A percentile compares a stretch with the other conserved stretches of the same genome.
Evolutionary conservation across 805 yeast species (phyloP).

Genomic region (Candida sanyiensis): DNA sequence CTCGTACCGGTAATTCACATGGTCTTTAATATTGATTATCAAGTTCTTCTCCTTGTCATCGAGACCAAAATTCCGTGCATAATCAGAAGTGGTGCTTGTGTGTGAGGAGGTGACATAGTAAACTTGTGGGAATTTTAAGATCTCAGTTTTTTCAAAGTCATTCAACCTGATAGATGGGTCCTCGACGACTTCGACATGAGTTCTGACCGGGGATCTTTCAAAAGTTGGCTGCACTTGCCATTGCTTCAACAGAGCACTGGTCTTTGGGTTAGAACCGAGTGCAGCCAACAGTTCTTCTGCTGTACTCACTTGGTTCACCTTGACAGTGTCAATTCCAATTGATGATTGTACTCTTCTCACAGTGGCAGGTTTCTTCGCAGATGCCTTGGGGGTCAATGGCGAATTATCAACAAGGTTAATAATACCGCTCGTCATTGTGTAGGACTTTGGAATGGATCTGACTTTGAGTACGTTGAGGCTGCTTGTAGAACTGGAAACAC

Average conservation of each 20-base stretch:
- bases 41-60: slow-evolving; percentile 69
- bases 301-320: slow-evolving; percentile 11
- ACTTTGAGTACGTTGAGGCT: slow-evolving; percentile 14
- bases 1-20: slow-evolving; percentile 69
- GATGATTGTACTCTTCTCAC: not conserved
- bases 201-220: not conserved
- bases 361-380: not conserved
- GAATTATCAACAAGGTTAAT: slow-evolving; percentile 11
- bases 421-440: slow-evolving; percentile 16
- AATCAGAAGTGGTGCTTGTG: slow-evolving; percentile 6
- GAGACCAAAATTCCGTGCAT: slow-evolving; percentile 43
- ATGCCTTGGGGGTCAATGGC: not conserved
- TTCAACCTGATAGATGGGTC: slow-evolving; percentile 29
- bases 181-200: slow-evolving; percentile 7
- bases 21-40: slow-evolving; percentile 52
- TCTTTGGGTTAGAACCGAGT: slow-evolving; percentile 13
- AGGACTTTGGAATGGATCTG: slow-evolving; percentile 18
- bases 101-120: slow-evolving; percentile 42
- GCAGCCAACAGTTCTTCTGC: slow-evolving; percentile 7
- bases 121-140: slow-evolving; percentile 42
- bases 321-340: not conserved
- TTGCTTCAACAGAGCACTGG: slow-evolving; percentile 8
- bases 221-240: slow-evolving; percentile 6
- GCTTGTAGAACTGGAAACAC: not conserved
- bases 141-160: slow-evolving; percentile 57